Percentiles rank a stretch among this genome's conserved stretches.
These are phyloP conservation scores for Triangularia setosa DNA, from an alignment of 2,329 filamentous ascomycete species.

Conservation along the genomic window DNA sequence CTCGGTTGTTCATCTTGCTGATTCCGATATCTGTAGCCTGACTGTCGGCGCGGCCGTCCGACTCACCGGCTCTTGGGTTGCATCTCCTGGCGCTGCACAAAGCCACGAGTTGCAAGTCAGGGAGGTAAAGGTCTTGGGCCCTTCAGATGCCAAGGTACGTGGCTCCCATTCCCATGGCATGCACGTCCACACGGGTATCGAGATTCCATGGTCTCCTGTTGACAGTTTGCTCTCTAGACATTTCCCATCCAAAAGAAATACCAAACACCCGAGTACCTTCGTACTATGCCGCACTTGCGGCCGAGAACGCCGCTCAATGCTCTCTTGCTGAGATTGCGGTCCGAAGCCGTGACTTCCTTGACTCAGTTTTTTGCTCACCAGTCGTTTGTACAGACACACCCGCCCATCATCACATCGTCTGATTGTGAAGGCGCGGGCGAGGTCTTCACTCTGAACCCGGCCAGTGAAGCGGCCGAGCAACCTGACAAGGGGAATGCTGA, in stretches of 20 bases:
- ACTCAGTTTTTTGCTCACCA: conserved; percentile 70
- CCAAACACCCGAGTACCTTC: conserved; percentile 82
- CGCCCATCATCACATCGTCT: conserved; percentile 91
- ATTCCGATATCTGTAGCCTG: conserved; percentile 51
- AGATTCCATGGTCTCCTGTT: neutral
- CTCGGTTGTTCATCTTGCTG: conserved; percentile 30
- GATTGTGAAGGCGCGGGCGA: conserved; percentile 97
- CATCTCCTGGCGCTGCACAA: conserved; percentile 65
- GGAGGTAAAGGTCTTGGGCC: conserved; percentile 65
- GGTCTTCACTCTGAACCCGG: conserved; percentile 69
- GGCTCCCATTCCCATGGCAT: conserved; percentile 28
- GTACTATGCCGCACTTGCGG: conserved; percentile 83
- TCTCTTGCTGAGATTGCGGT: conserved; percentile 75
- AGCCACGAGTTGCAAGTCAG: conserved; percentile 76
- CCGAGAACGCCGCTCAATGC: conserved; percentile 77
- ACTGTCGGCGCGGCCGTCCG: conserved; percentile 77
- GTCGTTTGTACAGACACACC: conserved; percentile 78
- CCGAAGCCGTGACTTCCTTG: conserved; percentile 69
- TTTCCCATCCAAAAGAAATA: conserved; percentile 97
- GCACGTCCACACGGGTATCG: neutral
- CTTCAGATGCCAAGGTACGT: conserved; percentile 73
- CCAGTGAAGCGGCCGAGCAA: conserved; percentile 28
- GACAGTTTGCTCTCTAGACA: conserved; percentile 50
- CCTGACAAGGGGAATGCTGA: conserved; percentile 28
- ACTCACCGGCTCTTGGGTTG: conserved; percentile 72